phyloP scores from a whole-genome alignment of 176 grass and related monocot genomes.

The Juncus effusus region DNA sequence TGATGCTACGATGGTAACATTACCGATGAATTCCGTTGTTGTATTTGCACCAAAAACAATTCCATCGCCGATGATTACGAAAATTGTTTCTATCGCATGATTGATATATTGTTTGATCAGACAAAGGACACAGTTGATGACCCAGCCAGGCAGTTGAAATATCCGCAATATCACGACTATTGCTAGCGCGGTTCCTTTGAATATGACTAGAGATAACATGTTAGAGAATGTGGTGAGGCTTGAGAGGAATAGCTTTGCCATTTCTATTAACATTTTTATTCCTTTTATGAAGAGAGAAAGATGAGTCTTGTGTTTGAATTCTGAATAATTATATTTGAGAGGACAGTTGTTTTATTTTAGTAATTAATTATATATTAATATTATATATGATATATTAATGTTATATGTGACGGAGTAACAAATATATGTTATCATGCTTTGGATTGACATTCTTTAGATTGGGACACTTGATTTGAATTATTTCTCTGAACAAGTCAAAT shows the following conservation, averaged over 20 bases:
- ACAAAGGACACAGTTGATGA: constrained; percentile 10
- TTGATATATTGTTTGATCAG: constrained; percentile 1
- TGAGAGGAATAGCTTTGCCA: constrained; percentile 29
- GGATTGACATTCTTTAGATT: background rate
- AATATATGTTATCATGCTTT: background rate
- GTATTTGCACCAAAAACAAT: background rate
- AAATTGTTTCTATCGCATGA: background rate
- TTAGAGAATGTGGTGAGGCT: constrained; percentile 3
- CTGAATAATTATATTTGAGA: background rate
- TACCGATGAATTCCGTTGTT: background rate
- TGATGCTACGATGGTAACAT: background rate
- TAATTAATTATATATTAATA: no score
- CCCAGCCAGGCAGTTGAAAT: constrained; percentile 19
- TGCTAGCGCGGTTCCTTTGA: constrained; percentile 33
- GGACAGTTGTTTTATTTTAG: no score
- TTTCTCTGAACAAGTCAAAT: constrained; percentile 16
- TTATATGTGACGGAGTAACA: background rate
- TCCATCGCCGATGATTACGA: background rate
- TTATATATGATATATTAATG: background rate
- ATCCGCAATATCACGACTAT: constrained; percentile 21
- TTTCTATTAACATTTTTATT: constrained; percentile 26
- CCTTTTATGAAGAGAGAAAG: constrained; percentile 14
- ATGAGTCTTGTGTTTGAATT: background rate
- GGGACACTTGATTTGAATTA: constrained; percentile 12
- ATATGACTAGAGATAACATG: constrained; percentile 19